Conservation (phyloP, 1,284 basidiomycete species). For the Cryptococcus depauperatus region DNA sequence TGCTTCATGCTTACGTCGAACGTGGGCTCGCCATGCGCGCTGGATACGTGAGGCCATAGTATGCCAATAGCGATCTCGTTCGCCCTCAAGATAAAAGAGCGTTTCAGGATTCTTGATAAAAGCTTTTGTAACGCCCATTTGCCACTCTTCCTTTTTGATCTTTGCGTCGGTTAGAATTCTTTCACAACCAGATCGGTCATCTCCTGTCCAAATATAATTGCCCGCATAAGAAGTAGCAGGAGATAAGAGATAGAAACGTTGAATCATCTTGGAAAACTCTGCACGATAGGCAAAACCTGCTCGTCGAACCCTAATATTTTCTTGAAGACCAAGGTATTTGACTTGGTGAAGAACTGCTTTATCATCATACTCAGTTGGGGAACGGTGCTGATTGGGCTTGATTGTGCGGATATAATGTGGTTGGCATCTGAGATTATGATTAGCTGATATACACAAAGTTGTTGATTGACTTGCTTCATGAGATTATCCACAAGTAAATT, state of each 20-base stretch:
- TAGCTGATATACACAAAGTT: neutral
- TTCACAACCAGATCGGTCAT: conserved; percentile 84
- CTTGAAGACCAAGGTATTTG: conserved; percentile 97
- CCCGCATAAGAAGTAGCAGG: conserved; percentile 95
- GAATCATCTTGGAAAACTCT: conserved; percentile 93
- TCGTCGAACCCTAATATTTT: conserved; percentile 94
- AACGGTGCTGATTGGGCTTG: conserved; percentile 98
- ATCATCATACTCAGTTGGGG: conserved; percentile 80
- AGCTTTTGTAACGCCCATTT: conserved; percentile 97
- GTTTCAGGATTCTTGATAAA: conserved; percentile 99
- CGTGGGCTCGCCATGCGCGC: conserved; percentile 89
- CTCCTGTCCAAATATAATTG: conserved; percentile 95
- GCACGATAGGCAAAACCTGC: conserved; percentile 92
- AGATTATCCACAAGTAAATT: conserved; percentile 76
- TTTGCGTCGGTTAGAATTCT: conserved; percentile 90
- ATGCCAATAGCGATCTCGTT: conserved; percentile 99
- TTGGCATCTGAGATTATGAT: conserved; percentile 71
- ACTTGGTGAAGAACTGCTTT: conserved; percentile 97
- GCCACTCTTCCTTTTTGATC: conserved; percentile 95
- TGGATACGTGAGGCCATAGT: conserved; percentile 98
- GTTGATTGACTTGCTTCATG: conserved; percentile 20
- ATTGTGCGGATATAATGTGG: conserved; percentile 99
- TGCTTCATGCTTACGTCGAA: conserved; percentile 91
- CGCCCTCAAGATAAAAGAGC: conserved; percentile 94
- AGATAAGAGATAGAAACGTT: conserved; percentile 92